These are phyloP conservation scores for Lepiota venenata DNA, from an alignment of 768 basidiomycete species.

Conservation along the genomic window DNA sequence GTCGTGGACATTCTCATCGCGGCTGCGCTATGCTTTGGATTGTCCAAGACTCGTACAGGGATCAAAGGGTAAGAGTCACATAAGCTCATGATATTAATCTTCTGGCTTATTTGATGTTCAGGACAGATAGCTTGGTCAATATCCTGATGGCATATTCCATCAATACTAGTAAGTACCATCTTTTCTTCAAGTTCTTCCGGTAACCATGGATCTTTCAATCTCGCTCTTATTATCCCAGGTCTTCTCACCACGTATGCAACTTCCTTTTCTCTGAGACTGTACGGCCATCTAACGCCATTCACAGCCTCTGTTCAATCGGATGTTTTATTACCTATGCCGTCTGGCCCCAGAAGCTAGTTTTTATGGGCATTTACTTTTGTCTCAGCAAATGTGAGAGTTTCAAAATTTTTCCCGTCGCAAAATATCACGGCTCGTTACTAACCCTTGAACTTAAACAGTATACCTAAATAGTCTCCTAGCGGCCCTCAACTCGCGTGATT, in stretches of 20 bases:
- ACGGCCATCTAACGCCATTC: neutral
- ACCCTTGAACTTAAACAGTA: slow-evolving; percentile 8
- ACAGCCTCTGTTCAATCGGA: slow-evolving; percentile 19
- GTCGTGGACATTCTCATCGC: slow-evolving; percentile 20
- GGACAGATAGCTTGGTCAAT: slow-evolving; percentile 19
- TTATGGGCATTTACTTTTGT: slow-evolving; percentile 24
- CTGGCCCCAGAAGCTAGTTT: slow-evolving; percentile 23
- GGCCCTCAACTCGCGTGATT: slow-evolving; percentile 15
- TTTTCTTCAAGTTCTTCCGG: neutral
- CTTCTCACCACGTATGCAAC: slow-evolving; percentile 19
- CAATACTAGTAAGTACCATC: slow-evolving; percentile 17
- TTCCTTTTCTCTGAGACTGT: neutral
- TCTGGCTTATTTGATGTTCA: neutral
- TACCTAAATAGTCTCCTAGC: slow-evolving; percentile 20
- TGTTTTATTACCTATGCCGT: slow-evolving; percentile 23
- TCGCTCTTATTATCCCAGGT: slow-evolving; percentile 9
- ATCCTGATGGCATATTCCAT: slow-evolving; percentile 22
- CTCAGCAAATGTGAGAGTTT: slow-evolving; percentile 20
- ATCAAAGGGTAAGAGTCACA: slow-evolving; percentile 17
- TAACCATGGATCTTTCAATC: neutral
- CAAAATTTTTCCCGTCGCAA: too few relatives aligned
- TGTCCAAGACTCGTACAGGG: slow-evolving; percentile 22
- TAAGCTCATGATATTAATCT: too few relatives aligned
- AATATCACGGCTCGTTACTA: too few relatives aligned
- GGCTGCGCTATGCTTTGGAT: slow-evolving; percentile 18